phyloP scores from a whole-genome alignment of 257 asterid species.

The Solanum microdontum region DNA sequence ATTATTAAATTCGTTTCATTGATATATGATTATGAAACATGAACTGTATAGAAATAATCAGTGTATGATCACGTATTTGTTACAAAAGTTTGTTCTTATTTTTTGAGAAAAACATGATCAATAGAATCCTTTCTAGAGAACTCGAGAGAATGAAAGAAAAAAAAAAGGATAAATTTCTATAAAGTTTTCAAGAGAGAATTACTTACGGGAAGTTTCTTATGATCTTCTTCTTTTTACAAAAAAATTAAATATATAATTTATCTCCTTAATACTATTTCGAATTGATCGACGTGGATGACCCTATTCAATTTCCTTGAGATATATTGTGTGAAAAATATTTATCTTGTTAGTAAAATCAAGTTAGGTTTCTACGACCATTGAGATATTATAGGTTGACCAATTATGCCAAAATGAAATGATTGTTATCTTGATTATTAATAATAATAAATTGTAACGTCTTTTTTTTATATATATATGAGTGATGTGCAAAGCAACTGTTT shows the following conservation, averaged over 20 bases:
- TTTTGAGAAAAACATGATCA: neutral
- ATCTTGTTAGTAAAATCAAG: neutral
- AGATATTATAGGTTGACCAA: neutral
- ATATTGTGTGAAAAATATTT: neutral
- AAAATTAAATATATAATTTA: no score
- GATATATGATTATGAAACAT: neutral
- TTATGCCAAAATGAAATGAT: neutral
- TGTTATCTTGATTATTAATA: neutral
- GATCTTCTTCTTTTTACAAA: neutral
- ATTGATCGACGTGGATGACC: neutral
- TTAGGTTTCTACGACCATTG: neutral
- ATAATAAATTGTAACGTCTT: neutral
- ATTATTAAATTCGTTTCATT: no score
- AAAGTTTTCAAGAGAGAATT: neutral
- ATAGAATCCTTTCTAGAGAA: neutral
- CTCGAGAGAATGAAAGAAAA: neutral
- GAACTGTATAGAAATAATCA: neutral
- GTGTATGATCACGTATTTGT: neutral
- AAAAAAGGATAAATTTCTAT: neutral
- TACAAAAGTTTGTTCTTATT: neutral
- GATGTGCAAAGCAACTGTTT: neutral
- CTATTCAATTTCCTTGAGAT: neutral
- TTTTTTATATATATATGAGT: neutral
- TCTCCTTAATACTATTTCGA: neutral
- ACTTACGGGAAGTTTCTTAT: neutral